Percentiles rank a stretch among this genome's conserved stretches.
Conservation (phyloP, 108 stramenopile genomes). For the Discostella stelligeroides region DNA sequence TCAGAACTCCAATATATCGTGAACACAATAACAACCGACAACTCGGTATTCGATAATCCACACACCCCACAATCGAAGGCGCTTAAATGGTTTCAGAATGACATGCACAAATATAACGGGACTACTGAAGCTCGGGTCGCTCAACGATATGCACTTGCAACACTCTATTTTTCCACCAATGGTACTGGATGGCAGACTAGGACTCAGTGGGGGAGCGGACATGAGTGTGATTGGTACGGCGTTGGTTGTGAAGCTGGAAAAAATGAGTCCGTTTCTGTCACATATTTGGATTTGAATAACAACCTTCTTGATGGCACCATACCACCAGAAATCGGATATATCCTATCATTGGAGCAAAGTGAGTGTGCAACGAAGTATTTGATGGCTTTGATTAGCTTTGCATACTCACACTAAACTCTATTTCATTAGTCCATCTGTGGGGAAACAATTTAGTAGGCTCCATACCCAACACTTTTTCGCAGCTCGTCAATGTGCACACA, state of each 20-base stretch:
- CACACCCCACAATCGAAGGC: constrained; percentile 42
- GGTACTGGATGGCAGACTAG: constrained; percentile 50
- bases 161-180: constrained; percentile 59
- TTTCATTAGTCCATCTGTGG: constrained; percentile 27
- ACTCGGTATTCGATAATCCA: constrained; percentile 11
- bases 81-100: constrained; percentile 30
- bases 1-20: constrained; percentile 26
- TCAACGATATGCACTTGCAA: constrained; percentile 55
- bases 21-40: constrained; percentile 25
- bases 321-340: constrained; percentile 42
- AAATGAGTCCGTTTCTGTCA: constrained; percentile 24
- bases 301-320: constrained; percentile 37
- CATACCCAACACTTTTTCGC: constrained; percentile 42
- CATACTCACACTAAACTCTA: background rate
- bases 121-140: constrained; percentile 28
- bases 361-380: constrained; percentile 14
- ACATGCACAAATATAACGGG: constrained; percentile 30
- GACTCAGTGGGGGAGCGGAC: constrained; percentile 32
- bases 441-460: constrained; percentile 59
- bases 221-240: constrained; percentile 63
- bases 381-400: background rate
- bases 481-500: constrained; percentile 45
- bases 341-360: constrained; percentile 29
- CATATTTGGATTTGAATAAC: constrained; percentile 32
- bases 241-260: constrained; percentile 39